Percentiles rank a stretch among this genome's conserved stretches.
These are phyloP conservation scores for Jacaranda copaia DNA, from an alignment of 257 asterid genomes.

Conservation along the genomic window DNA sequence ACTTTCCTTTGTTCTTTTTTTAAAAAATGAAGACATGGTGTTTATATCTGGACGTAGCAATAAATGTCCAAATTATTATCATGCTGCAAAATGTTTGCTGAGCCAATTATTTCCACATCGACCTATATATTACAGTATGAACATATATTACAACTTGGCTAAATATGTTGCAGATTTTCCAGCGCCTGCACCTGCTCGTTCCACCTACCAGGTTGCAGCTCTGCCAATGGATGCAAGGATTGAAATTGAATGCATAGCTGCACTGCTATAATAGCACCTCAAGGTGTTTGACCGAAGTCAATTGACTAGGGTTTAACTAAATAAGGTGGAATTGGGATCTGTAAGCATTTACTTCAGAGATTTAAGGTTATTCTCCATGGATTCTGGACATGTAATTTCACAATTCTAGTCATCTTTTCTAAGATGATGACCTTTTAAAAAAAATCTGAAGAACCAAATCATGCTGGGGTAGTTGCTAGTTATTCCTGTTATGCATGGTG, in stretches of 20 bases:
- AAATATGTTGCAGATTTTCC: slow-evolving; percentile 71
- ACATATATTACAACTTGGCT: slow-evolving; percentile 7
- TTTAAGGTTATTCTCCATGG: slow-evolving; percentile 3
- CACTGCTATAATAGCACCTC: slow-evolving; percentile 42
- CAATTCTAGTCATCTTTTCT: neutral
- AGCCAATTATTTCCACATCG: neutral
- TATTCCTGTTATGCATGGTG: slow-evolving; percentile 1
- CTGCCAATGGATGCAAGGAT: slow-evolving; percentile 85
- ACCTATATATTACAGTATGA: neutral
- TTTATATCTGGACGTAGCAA: neutral
- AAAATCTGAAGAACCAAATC: slow-evolving; percentile 10
- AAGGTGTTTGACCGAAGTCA: neutral
- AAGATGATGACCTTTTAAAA: neutral
- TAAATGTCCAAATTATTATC: neutral
- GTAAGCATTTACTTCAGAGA: neutral
- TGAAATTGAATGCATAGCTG: slow-evolving; percentile 90
- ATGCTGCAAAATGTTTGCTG: slow-evolving; percentile 14
- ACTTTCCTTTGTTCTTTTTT: neutral
- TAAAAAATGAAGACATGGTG: neutral
- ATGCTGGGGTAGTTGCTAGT: neutral
- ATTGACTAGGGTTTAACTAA: neutral
- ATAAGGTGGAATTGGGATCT: slow-evolving; percentile 29
- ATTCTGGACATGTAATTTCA: slow-evolving; percentile 18
- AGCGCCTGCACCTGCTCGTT: slow-evolving; percentile 84
- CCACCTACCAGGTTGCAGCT: slow-evolving; percentile 95